phyloP scores from a whole-genome alignment of 139 green algal genomes.

The Chlamydomonas applanata region DNA sequence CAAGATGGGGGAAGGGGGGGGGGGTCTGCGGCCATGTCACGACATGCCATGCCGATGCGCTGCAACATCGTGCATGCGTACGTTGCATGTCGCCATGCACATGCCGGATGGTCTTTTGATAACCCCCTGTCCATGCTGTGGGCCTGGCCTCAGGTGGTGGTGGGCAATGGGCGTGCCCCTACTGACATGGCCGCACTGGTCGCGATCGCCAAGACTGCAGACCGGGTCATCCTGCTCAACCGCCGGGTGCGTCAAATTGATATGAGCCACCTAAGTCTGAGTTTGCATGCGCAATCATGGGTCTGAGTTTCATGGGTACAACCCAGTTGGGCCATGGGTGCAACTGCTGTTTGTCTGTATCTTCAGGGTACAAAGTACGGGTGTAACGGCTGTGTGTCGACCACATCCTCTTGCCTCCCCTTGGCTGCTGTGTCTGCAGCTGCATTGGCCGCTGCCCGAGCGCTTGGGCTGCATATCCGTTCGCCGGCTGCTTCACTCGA shows the following conservation, averaged over 20 bases:
- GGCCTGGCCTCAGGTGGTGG: neutral
- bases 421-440: neutral
- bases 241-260: neutral
- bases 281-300: neutral
- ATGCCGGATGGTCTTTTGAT: too few relatives aligned
- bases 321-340: neutral
- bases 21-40: too few relatives aligned
- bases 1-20: too few relatives aligned
- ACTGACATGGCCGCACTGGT: neutral
- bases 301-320: too few relatives aligned
- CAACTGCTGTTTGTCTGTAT: neutral
- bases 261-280: neutral
- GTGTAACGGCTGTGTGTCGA: neutral
- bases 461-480: too few relatives aligned
- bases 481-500: neutral
- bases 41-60: too few relatives aligned
- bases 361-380: neutral
- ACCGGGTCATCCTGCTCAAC: neutral
- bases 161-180: neutral
- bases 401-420: neutral
- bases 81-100: too few relatives aligned
- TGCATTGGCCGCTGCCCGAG: too few relatives aligned
- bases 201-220: neutral
- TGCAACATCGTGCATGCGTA: too few relatives aligned
- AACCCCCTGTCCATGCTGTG: neutral